phyloP scores from a whole-genome alignment of 1,139 yeast species.

The Trichomonascaceae sp. region DNA sequence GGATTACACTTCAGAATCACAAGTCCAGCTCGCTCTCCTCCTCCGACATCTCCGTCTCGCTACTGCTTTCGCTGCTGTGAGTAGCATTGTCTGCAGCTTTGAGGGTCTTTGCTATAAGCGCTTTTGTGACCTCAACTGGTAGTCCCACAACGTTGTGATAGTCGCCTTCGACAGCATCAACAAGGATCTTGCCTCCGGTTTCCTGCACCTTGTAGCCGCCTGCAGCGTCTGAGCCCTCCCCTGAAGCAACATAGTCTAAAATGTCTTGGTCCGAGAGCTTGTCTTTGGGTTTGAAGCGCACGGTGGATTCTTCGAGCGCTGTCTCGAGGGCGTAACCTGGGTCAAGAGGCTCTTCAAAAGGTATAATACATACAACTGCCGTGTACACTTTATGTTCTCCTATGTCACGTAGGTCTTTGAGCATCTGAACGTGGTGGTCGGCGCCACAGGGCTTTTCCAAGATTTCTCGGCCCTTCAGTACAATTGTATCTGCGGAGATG shows the following conservation, averaged over 20 bases:
- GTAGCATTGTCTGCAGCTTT: conserved; percentile 11
- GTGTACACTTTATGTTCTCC: conserved; percentile 47
- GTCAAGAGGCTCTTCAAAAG: conserved; percentile 26
- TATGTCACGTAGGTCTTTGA: conserved; percentile 31
- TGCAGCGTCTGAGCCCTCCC: conserved; percentile 73
- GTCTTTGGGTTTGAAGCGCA: conserved; percentile 37
- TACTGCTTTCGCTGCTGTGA: background rate
- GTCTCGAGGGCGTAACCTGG: conserved; percentile 30
- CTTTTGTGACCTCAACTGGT: conserved; percentile 51
- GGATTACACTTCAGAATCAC: no score
- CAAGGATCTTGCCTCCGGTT: conserved; percentile 45
- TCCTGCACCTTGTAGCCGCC: conserved; percentile 90
- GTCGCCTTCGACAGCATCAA: conserved; percentile 60
- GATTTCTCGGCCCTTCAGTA: conserved; percentile 46
- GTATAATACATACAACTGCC: conserved; percentile 46
- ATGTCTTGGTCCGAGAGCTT: conserved; percentile 40
- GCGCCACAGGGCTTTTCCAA: conserved; percentile 63
- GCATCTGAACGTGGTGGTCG: conserved; percentile 39
- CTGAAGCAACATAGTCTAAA: conserved; percentile 46
- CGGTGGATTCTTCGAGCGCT: conserved; percentile 33
- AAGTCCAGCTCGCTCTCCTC: no score
- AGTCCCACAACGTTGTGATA: conserved; percentile 82
- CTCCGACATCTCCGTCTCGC: conserved; percentile 1
- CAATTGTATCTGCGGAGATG: conserved; percentile 77
- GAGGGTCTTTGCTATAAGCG: conserved; percentile 28